Conservation (phyloP, 768 basidiomycete genomes). For the Clathrus columnatus region DNA sequence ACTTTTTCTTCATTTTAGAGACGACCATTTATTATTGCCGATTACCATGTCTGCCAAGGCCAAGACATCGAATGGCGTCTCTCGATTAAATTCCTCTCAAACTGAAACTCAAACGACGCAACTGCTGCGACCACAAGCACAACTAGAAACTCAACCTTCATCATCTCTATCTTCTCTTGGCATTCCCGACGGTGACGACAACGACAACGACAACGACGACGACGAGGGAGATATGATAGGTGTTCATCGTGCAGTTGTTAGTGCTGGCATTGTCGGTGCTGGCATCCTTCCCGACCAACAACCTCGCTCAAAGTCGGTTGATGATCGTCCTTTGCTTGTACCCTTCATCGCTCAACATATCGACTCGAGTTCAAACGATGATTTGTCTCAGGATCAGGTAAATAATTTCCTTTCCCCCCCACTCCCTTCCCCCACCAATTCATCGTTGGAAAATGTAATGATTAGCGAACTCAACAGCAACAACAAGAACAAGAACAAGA, state of each 20-base stretch:
- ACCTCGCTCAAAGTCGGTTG: neutral
- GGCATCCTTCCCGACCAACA: neutral
- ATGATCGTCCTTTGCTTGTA: neutral
- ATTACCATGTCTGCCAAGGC: neutral
- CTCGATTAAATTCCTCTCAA: neutral
- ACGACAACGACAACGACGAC: conserved; percentile 1
- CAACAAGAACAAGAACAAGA: neutral
- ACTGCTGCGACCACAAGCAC: neutral
- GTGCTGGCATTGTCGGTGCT: conserved; percentile 1
- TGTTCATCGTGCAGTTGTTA: conserved; percentile 3
- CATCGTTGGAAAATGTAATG: too few relatives aligned
- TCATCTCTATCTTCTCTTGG: neutral
- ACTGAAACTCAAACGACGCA: neutral
- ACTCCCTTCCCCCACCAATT: neutral
- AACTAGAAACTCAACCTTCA: neutral
- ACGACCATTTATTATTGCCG: neutral
- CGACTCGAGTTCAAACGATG: neutral
- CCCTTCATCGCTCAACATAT: neutral
- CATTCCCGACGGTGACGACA: conserved; percentile 7
- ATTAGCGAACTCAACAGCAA: neutral
- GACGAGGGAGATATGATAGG: neutral
- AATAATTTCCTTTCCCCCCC: neutral
- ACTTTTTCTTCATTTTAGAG: neutral
- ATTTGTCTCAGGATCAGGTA: neutral
- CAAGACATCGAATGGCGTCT: neutral